Percentiles rank a stretch among this genome's conserved stretches.
Conservation (phyloP, 2,329 filamentous ascomycete genomes). For the Lojkania enalia region DNA sequence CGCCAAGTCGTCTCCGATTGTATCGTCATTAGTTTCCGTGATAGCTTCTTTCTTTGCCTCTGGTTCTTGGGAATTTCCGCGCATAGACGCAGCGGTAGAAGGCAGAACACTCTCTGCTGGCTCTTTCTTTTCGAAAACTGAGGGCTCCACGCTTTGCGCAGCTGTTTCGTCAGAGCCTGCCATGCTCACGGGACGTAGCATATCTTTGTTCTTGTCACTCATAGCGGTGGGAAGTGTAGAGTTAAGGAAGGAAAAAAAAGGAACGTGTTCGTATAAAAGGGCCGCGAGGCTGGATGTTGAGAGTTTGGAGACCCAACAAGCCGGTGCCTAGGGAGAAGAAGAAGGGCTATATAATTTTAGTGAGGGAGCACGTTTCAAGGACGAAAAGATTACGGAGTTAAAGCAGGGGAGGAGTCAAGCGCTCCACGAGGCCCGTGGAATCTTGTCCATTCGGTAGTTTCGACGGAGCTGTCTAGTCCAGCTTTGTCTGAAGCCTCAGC, state of each 20-base stretch:
- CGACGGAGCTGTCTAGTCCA: too few species aligned
- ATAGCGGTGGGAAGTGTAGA: conserved; percentile 14
- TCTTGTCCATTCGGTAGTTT: neutral
- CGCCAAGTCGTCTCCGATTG: too few species aligned
- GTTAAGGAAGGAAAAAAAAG: neutral
- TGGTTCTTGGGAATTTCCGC: conserved; percentile 17
- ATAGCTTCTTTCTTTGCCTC: conserved; percentile 14
- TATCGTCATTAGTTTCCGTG: conserved; percentile 13
- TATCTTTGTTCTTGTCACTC: conserved; percentile 28
- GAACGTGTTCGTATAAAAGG: neutral
- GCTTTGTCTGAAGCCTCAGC: too few species aligned
- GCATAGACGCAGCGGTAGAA: conserved; percentile 24
- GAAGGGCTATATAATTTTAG: conserved; percentile 1
- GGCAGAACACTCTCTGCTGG: conserved; percentile 27
- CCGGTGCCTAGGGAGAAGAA: neutral
- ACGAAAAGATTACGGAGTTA: neutral
- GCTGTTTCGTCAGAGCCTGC: conserved; percentile 39
- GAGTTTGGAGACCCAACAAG: neutral
- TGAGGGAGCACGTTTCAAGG: neutral
- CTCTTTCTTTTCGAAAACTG: conserved; percentile 33
- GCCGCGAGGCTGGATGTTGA: neutral
- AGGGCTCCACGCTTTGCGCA: conserved; percentile 29
- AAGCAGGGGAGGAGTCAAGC: neutral
- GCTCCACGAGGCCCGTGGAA: neutral
- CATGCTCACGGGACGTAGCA: conserved; percentile 32